phyloP scores from a whole-genome alignment of 2,329 filamentous ascomycete species.

The Teratosphaeria destructans region DNA sequence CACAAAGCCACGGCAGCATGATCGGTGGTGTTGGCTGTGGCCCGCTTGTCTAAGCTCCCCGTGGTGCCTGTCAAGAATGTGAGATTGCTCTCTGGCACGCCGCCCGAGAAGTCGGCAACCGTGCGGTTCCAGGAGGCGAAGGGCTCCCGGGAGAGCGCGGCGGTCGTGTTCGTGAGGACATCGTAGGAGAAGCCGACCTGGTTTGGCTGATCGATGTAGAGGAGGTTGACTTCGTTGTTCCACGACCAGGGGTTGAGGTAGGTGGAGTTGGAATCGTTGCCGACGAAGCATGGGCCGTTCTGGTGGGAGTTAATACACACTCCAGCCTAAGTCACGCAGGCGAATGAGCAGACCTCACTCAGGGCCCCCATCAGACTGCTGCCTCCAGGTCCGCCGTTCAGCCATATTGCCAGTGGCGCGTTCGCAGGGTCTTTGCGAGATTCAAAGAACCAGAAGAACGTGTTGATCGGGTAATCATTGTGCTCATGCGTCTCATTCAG shows the following conservation, averaged over 20 bases:
- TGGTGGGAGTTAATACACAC: conserved; percentile 17
- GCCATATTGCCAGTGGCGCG: conserved; percentile 49
- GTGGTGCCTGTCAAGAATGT: conserved; percentile 46
- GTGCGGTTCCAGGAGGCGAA: conserved; percentile 3
- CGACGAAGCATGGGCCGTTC: conserved; percentile 40
- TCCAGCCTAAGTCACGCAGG: neutral
- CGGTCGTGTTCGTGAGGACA: conserved; percentile 2
- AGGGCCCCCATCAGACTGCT: conserved; percentile 42
- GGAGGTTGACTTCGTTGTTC: conserved; percentile 44
- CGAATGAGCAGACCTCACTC: neutral
- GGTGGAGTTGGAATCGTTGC: conserved; percentile 13
- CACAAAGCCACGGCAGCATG: conserved; percentile 40
- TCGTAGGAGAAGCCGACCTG: conserved; percentile 15
- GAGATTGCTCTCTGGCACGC: conserved; percentile 22
- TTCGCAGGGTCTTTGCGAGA: conserved; percentile 44
- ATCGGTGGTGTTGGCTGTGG: conserved; percentile 21
- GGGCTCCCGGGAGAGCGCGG: neutral
- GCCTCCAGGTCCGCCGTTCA: conserved; percentile 50
- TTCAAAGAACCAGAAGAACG: conserved; percentile 56
- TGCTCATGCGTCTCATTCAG: conserved; percentile 30
- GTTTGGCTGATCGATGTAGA: conserved; percentile 13
- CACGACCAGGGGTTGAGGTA: conserved; percentile 48
- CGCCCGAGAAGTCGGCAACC: conserved; percentile 24
- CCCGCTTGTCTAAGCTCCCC: conserved; percentile 37
- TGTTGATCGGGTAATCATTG: conserved; percentile 43